Evolutionary conservation across 352 stramenopile species (phyloP), one percentile per base, ranked within the genome.

Genomic region (Globisporangium perplexum): DNA sequence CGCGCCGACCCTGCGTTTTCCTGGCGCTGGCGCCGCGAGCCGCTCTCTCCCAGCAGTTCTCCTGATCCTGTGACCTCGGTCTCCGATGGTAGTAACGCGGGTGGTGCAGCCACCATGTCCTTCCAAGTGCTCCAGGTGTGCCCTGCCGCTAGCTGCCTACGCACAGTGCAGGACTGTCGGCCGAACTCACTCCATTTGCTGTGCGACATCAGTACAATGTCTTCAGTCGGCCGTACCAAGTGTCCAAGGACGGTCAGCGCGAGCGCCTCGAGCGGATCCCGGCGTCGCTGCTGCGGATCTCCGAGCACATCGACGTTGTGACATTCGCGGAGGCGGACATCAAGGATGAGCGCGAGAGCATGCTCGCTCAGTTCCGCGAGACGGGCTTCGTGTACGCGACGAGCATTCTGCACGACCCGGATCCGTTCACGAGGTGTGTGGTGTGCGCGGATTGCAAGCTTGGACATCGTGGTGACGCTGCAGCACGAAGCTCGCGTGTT

Each of bases 171-270:
- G 11, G 23, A 20, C 7, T 48, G n/a, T n/a, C n/a, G n/a, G n/a
- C n/a, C n/a, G n/a, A n/a, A n/a, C n/a, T n/a, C n/a, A n/a, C n/a
- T n/a, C n/a, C n/a, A n/a, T n/a, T n/a, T n/a, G n/a, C n/a, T n/a
- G n/a, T n/a, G n/a, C n/a, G n/a, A n/a, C n/a, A n/a, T n/a, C 48
- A 93, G 71, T 93, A 93, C 69, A 93, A 93, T 57, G 59, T 91
- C 6, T 93, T 93, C 60, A 80, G 78, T 3, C 68, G 83, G 4
- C 80, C 83, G 22, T 71, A 69, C 41, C 65, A 86, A 60, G 74
- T 93, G 20, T 91, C 80, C 10, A 63, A 69, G 1, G 83, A 93
- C 60, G 83, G 80, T 8, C 83, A 93, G 47, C 56, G 47, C 17
- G 79, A 86, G 60, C 78, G 83, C 11, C 57, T 93, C 38, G 53